Base-by-base conservation (phyloP, 2,329 filamentous ascomycete genomes). In the Mycosphaerella sp. region DNA sequence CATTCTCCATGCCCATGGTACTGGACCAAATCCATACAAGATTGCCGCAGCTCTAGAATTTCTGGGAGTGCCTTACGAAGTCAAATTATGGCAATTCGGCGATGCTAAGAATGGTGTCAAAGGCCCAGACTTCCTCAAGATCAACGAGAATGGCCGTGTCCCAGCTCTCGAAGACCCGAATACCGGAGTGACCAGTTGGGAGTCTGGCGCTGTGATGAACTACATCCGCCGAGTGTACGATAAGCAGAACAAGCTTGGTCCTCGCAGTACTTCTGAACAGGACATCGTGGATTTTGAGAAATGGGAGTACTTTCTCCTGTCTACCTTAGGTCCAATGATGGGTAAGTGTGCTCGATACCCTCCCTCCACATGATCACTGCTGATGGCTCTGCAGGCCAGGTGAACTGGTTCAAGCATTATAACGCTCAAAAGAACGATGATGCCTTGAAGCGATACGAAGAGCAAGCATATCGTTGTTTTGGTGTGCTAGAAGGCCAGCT, bases 121-220 rank as follows among this genome's bases (percentile, higher is more conserved):
- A 41, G 68, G 70, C 4, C 53, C 62, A 3, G 41, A 46, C 0
- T 75, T 70, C 56, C 55, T 68, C n/a, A 62, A 65, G 14, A 68
- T 75, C 59, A 75, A 73, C 56, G 67, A 70, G 47, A 75, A 75
- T 53, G 72, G 73, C 21, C 68, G 73, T 13, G 48, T 72, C 1
- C 71, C 69, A 1, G 68, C 70, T 28, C 61, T 76, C 34, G 64
- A 75, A 50, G 74, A 77, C 55, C 71, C 72, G 52, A 75, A 73
- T 37, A 69, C 64, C 13, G 69, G 67, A 51, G 63, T 78, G 35
- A 71, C 68, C 0, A 67, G 75, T 36, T 79, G 73, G 71, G 75
- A 78, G 59, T 73, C 71, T 13, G 73, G 73, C 18, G 75, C 76
- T 9, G 76, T 77, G 59, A 59, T 79, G 51, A 68, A 73, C 52